phyloP scores from a whole-genome alignment of 2,329 filamentous ascomycete species.

The Beauveria medogensis region DNA sequence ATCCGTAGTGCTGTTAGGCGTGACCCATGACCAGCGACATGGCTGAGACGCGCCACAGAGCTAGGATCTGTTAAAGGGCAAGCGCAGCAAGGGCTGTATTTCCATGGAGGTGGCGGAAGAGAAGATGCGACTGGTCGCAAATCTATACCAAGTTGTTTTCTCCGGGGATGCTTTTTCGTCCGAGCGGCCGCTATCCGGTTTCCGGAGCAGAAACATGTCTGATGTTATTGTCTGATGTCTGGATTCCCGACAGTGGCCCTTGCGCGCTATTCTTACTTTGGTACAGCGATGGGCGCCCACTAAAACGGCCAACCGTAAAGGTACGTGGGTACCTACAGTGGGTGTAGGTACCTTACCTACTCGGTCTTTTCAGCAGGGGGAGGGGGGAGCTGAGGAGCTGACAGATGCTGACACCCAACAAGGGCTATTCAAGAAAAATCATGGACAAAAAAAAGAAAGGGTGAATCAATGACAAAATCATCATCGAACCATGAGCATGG shows the following conservation, averaged over 20 bases:
- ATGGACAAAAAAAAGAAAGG: no score
- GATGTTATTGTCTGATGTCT: neutral
- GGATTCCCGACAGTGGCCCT: neutral
- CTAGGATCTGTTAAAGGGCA: neutral
- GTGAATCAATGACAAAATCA: no score
- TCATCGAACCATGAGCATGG: no score
- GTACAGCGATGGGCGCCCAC: neutral
- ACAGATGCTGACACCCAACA: no score
- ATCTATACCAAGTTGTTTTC: neutral
- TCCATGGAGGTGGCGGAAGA: neutral
- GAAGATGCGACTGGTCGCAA: neutral
- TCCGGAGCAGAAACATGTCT: neutral
- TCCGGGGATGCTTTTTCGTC: neutral
- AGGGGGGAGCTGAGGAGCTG: no score
- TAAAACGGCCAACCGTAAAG: neutral
- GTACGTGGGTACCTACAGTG: no score
- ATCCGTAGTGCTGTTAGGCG: neutral
- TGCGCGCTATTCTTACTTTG: no score
- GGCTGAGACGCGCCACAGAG: slow-evolving; percentile 3
- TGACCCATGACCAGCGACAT: slow-evolving; percentile 6
- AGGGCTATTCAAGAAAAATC: no score
- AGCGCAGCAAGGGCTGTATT: neutral
- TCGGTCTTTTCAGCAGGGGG: no score
- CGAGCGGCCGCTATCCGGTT: slow-evolving; percentile 1
- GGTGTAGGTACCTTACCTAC: no score